A percentile compares a stretch with the other conserved stretches of the same genome.
Evolutionary conservation across 176 grass and related monocot genomes (phyloP).

Genomic region (Cenchrus fungigraminus): DNA sequence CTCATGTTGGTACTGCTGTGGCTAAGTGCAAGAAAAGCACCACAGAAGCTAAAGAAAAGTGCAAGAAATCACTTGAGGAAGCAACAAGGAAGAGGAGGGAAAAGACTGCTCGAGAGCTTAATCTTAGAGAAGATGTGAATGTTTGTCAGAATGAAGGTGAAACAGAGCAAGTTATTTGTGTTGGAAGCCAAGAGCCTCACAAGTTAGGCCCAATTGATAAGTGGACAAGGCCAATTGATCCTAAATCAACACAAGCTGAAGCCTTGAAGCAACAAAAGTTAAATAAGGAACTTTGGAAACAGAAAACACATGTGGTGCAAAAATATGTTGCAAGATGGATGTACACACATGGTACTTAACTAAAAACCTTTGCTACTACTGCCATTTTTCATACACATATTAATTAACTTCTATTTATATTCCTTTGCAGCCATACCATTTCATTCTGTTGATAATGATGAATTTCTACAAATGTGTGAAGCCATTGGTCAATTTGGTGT

Average conservation of each 20-base stretch:
- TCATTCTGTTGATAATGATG: no score
- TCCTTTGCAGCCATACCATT: no score
- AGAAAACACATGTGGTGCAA: not conserved
- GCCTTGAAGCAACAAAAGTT: not conserved
- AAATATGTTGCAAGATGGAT: constrained; percentile 2
- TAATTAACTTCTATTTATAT: no score
- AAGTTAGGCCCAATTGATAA: not conserved
- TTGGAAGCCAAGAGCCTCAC: not conserved
- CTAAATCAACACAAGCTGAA: not conserved
- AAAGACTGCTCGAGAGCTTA: not conserved
- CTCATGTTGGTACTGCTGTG: no score
- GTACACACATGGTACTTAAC: constrained; percentile 4
- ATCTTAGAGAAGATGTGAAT: not conserved
- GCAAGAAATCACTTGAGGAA: not conserved
- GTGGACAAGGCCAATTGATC: not conserved
- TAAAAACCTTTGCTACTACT: not conserved
- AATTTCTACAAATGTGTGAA: no score
- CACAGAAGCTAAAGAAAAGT: not conserved
- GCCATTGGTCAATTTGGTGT: no score
- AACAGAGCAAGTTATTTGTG: not conserved
- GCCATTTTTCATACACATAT: not conserved
- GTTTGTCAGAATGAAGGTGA: not conserved
- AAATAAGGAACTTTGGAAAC: not conserved
- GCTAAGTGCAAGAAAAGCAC: not conserved
- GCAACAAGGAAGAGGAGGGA: not conserved